Base-by-base conservation (phyloP, 768 basidiomycete genomes). In the Leccinellum luteum region DNA sequence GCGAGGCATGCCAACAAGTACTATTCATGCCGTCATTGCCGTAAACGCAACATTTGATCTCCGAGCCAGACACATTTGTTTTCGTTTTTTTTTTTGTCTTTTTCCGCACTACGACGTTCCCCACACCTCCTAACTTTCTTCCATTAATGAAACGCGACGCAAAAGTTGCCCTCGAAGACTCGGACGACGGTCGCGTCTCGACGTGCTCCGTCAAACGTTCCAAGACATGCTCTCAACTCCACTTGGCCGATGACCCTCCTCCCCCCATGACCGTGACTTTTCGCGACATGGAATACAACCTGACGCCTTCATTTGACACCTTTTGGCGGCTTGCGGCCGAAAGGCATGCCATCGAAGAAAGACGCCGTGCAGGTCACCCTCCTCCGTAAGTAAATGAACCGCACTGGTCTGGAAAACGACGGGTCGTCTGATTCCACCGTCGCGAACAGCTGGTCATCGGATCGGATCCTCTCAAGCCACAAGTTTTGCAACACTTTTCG, bases 401-500 rank as follows among this genome's bases (percentile, higher is more conserved):
- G n/a, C 10, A 6, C 41, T n/a, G n/a, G n/a, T 43, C n/a, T 19
- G 4, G n/a, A 19, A 43, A 43, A 3, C n/a, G n/a, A 41, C n/a
- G 38, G 30, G 9, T 43, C 56, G 41, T 57, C 60, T 73, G 58
- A 67, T 57, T n/a, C 14, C 27, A 12, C 23, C 23, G 9, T 27
- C 21, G 19, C 44, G n/a, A 28, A 43, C 56, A 86, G 85, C 28
- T 92, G 90, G 90, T 89, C 89, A 0, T 67, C 78, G 1, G 87
- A 92, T 66, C 64, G 70, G 3, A 81, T 86, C 51, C 75, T 92
- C 19, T 75, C 68, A 2, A 65, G 74, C 13, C 79, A 83, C 62
- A 78, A 76, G 30, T 91, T 90, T 67, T 90, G 88, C 73, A 90
- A 90, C 64, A 81, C 86, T 0, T 92, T 80, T 66, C 87, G 90